Base-by-base conservation (phyloP, 2,329 filamentous ascomycete genomes). In the Thielaviopsis euricoi region DNA sequence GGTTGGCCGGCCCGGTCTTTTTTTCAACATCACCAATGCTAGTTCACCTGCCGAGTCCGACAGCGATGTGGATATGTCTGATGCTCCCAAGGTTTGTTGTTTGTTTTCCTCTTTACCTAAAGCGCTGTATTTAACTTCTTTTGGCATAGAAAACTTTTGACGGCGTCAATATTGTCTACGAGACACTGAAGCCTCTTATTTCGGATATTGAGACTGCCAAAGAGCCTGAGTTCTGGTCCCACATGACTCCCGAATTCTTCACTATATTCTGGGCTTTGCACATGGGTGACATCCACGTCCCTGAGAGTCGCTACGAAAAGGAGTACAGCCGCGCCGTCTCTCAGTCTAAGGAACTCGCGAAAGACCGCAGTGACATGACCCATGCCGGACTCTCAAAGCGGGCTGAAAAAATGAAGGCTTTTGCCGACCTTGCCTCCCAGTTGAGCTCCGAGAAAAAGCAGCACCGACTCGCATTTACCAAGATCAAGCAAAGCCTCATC, bases 221-320 rank as follows among this genome's bases (percentile, higher is more conserved):
- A 12, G 79, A 86, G 0, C 70, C 78, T 1, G 77, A 81, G 7
- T 78, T 82, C 5, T 89, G 85, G 76, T 74, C 80, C 12, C 80
- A 80, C 54, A 78, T 96, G 55, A 89, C 82, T 50, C 76, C 89
- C 0, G 82, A 87, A 29, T 91, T 96, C 67, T 96, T 89, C 66
- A 81, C 87, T 50, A 87, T 86, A 0, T 98, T 98, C 71, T 98
- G 93, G 93, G 85, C 90, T 55, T 76, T 96, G 13, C 84, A 89
- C 26, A 78, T 94, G 2, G 83, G 86, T 52, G 91, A 98, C 67
- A 75, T 96, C 59, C 80, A 81, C 58, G 82, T 90, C 62, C 87
- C 87, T 1, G 81, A 81, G 61, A 78, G 82, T 37, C 86, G 85
- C 61, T 98, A 98, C 67, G 79, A 86, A 53, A 78, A 82, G 17